Evolutionary conservation across 2,329 filamentous ascomycete genomes (phyloP), one percentile per base, ranked within the genome.

Genomic region (Fonsecaea monophora): DNA sequence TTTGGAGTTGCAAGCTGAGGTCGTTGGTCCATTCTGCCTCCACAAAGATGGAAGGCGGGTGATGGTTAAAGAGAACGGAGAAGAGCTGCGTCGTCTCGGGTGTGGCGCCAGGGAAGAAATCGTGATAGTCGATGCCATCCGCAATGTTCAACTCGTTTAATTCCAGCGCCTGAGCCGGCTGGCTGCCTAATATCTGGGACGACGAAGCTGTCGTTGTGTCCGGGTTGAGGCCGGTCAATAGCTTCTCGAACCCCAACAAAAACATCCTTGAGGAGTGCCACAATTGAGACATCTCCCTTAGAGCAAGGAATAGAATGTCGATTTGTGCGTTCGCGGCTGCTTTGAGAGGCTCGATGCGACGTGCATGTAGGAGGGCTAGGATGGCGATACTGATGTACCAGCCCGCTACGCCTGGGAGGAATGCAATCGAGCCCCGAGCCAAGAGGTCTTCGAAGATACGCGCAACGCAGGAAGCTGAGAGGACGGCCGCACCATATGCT

Each of bases 361-460:
- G 71, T 1, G 79, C 80, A 57, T 82, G 79, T 0, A 82, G 66
- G 0, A 82, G 70, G 0, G 80, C 77, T 15, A 82, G 77, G 35
- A 82, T 79, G 0, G 80, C 80, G 1, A 78, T 81, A 0, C 78
- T 77, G 25, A 73, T 73, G 56, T 82, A 81, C 80, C 80, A 82
- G 40, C 79, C 80, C 0, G 77, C 78, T 8, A 82, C 81, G 0
- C 77, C 78, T 77, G 80, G 80, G 0, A 82, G 74, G n/a, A 53
- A 59, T 30, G 56, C 54, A 13, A 61, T 53, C 6, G 37, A 60
- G 13, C 80, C 79, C 0, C 80, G 75, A 0, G 75, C 75, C 0
- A 82, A 64, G 2, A 79, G 76, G 48, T 82, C 80, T 38, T 77
- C 68, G 4, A 82, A 70, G 45, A 80, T 79, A 3, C 78, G 73